Evolutionary conservation across 345 rosid species (phyloP).

Genomic region (Eucalyptus melliodora): DNA sequence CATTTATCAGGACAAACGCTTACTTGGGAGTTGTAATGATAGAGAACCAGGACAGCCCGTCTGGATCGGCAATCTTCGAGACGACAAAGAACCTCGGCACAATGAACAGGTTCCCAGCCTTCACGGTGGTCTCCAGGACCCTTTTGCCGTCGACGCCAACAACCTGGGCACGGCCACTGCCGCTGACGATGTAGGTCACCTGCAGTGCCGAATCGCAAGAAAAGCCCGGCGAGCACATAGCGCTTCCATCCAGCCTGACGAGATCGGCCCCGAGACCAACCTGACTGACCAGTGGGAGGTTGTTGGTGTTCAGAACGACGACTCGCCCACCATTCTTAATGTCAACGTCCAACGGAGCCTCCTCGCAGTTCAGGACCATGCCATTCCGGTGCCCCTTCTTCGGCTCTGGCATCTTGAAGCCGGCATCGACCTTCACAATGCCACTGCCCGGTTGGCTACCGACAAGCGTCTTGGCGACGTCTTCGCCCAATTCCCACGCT

Average conservation of each 20-base stretch:
- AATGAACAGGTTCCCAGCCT: conserved; percentile 64
- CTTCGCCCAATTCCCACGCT: conserved; percentile 64
- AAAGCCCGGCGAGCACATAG: conserved; percentile 96
- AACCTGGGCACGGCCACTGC: conserved; percentile 68
- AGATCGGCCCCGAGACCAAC: conserved; percentile 90
- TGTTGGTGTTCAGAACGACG: conserved; percentile 72
- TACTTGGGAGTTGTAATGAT: conserved; percentile 85
- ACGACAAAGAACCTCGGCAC: conserved; percentile 88
- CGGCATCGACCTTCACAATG: conserved; percentile 48
- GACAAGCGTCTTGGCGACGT: conserved; percentile 36
- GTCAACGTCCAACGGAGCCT: conserved; percentile 83
- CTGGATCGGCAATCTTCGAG: conserved; percentile 73
- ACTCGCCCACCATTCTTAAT: conserved; percentile 74
- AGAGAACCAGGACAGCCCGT: conserved; percentile 88
- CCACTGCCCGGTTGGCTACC: conserved; percentile 38
- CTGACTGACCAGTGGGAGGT: conserved; percentile 80
- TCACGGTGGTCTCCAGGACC: conserved; percentile 59
- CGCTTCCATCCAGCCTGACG: conserved; percentile 59
- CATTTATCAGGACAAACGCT: background rate
- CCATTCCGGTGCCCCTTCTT: conserved; percentile 48
- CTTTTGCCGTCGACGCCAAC: conserved; percentile 69
- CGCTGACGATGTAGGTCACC: conserved; percentile 69
- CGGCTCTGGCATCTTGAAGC: conserved; percentile 49
- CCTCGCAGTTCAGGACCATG: conserved; percentile 59
- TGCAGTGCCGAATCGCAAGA: conserved; percentile 90